Conservation (phyloP, 2,329 filamentous ascomycete genomes). For the Plectosphaerella sp. region DNA sequence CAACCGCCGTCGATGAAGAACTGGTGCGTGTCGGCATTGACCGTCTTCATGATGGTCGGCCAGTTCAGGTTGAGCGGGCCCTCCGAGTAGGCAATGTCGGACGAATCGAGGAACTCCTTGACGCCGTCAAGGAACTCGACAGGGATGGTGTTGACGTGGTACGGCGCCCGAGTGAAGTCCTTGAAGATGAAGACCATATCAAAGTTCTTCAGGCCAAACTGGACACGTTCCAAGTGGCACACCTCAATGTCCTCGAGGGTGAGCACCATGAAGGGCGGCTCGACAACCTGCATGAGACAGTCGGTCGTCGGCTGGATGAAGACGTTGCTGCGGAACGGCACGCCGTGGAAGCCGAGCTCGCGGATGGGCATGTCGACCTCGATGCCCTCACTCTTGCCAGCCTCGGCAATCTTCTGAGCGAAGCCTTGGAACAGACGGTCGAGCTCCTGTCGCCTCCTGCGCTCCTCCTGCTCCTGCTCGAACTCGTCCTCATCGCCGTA, state of each 20-base stretch:
- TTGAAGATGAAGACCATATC: conserved; percentile 98
- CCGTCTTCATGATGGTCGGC: conserved; percentile 99
- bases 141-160: conserved; percentile 96
- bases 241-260: conserved; percentile 95
- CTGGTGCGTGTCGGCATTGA: conserved; percentile 85
- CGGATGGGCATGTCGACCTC: conserved; percentile 96
- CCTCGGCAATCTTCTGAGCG: conserved; percentile 95
- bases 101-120: conserved; percentile 95
- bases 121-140: conserved; percentile 92
- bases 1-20: conserved; percentile 96
- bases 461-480: conserved; percentile 95
- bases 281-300: conserved; percentile 92
- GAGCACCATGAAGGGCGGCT: conserved; percentile 93
- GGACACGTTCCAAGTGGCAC: conserved; percentile 90
- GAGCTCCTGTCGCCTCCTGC: conserved; percentile 82
- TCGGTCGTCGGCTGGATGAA: conserved; percentile 95
- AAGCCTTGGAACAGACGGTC: conserved; percentile 96
- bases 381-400: conserved; percentile 83
- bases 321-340: conserved; percentile 92
- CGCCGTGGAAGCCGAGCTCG: conserved; percentile 94
- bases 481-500: conserved; percentile 99
- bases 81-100: conserved; percentile 91
- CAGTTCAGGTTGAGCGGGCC: conserved; percentile 97
- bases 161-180: conserved; percentile 85
- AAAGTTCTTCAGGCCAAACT: conserved; percentile 98